Percentiles rank a stretch among this genome's conserved stretches.
Evolutionary conservation across 768 basidiomycete genomes (phyloP).

Genomic region (Hygrophorus russula): DNA sequence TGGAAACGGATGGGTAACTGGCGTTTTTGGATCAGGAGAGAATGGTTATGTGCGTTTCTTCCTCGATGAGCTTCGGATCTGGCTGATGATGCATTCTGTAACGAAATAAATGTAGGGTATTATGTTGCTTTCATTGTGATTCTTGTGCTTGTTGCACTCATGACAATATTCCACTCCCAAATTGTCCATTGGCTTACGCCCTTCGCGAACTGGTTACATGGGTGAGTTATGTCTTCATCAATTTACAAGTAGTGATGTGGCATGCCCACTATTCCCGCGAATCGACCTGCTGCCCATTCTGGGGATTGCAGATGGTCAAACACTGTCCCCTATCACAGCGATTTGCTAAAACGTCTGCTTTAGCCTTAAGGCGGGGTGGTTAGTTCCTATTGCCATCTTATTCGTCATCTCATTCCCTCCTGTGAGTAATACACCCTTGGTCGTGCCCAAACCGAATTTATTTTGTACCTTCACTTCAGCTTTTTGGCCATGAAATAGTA

Average conservation of each 20-base stretch:
- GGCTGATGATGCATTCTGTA: neutral
- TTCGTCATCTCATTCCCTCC: slow-evolving; percentile 86
- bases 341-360: neutral
- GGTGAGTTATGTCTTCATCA: slow-evolving; percentile 28
- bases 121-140: slow-evolving; percentile 40
- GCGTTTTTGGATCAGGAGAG: slow-evolving; percentile 43
- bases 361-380: slow-evolving; percentile 51
- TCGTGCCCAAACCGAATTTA: neutral
- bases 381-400: slow-evolving; percentile 70
- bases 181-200: slow-evolving; percentile 66
- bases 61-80: neutral
- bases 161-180: slow-evolving; percentile 54
- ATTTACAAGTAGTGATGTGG: too few species aligned
- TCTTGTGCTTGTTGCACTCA: slow-evolving; percentile 36
- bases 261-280: neutral
- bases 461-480: slow-evolving; percentile 21
- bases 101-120: slow-evolving; percentile 24
- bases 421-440: slow-evolving; percentile 21
- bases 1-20: slow-evolving; percentile 30
- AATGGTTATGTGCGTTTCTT: slow-evolving; percentile 42
- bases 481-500: slow-evolving; percentile 90
- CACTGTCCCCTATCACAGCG: neutral
- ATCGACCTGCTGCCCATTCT: neutral
- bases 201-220: slow-evolving; percentile 51
- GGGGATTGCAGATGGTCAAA: neutral